phyloP scores from a whole-genome alignment of 495 filamentous ascomycete genomes.

The Lasiosphaeria hispida region DNA sequence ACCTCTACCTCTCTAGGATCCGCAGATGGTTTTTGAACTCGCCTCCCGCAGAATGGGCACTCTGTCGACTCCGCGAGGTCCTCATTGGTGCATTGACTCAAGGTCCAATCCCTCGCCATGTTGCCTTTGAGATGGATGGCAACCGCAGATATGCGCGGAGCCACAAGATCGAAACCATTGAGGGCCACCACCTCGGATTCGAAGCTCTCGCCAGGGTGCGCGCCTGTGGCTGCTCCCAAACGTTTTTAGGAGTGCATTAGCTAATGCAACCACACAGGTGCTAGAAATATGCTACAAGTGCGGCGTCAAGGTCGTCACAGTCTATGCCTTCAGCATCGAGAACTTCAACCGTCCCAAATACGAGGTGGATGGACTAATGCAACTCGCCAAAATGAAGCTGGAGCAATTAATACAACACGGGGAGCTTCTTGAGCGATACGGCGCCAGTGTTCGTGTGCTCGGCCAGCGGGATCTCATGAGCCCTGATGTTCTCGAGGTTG shows the following conservation, averaged over 20 bases:
- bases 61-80: slow-evolving; percentile 68
- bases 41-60: slow-evolving; percentile 81
- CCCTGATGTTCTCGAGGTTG: slow-evolving; percentile 80
- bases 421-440: slow-evolving; percentile 88
- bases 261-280: slow-evolving; percentile 52
- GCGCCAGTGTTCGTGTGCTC: slow-evolving; percentile 78
- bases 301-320: slow-evolving; percentile 90
- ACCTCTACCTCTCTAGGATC: slow-evolving; percentile 64
- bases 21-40: slow-evolving; percentile 87
- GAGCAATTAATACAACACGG: slow-evolving; percentile 89
- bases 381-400: slow-evolving; percentile 93
- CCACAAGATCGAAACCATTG: slow-evolving; percentile 91
- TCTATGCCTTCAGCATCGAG: slow-evolving; percentile 98
- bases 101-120: slow-evolving; percentile 87
- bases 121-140: slow-evolving; percentile 98
- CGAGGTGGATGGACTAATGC: slow-evolving; percentile 96
- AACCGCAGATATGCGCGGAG: slow-evolving; percentile 87
- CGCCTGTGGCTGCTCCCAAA: not conserved
- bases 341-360: slow-evolving; percentile 99
- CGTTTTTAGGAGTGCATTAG: not conserved
- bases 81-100: slow-evolving; percentile 85
- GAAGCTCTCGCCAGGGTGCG: slow-evolving; percentile 82
- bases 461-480: slow-evolving; percentile 78
- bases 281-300: slow-evolving; percentile 97
- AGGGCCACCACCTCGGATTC: slow-evolving; percentile 96